phyloP scores from a whole-genome alignment of 352 stramenopile genomes.

The Phytophthora sojae region DNA sequence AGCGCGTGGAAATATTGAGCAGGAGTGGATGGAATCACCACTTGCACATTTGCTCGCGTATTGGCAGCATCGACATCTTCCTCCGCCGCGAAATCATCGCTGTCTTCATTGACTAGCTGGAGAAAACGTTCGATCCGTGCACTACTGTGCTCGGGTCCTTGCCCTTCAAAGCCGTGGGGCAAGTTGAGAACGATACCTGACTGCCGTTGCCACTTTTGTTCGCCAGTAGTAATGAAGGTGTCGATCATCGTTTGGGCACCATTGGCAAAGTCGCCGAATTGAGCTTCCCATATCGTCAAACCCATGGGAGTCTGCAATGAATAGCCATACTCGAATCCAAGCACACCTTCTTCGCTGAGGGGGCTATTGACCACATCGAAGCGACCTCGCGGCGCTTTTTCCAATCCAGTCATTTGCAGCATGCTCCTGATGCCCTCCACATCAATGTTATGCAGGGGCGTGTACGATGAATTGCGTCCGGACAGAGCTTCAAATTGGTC shows the following conservation, averaged over 20 bases:
- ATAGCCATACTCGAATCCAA: slow-evolving; percentile 92
- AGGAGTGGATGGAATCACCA: slow-evolving; percentile 85
- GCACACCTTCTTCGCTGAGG: slow-evolving; percentile 84
- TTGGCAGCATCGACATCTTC: slow-evolving; percentile 50
- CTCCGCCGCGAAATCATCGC: slow-evolving; percentile 62
- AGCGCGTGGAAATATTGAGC: slow-evolving; percentile 98
- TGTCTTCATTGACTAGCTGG: slow-evolving; percentile 81
- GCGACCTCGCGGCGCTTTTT: slow-evolving; percentile 47
- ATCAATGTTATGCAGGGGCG: slow-evolving; percentile 92
- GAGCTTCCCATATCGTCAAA: slow-evolving; percentile 93
- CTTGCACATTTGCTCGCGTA: slow-evolving; percentile 75
- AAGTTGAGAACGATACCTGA: slow-evolving; percentile 82
- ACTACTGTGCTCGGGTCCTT: slow-evolving; percentile 87
- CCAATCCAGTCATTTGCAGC: slow-evolving; percentile 48
- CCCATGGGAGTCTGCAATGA: slow-evolving; percentile 76
- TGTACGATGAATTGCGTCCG: slow-evolving; percentile 91
- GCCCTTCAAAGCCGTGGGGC: slow-evolving; percentile 88
- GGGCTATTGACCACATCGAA: slow-evolving; percentile 88
- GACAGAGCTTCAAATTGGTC: slow-evolving; percentile 85
- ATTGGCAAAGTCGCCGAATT: slow-evolving; percentile 92
- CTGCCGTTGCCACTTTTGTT: slow-evolving; percentile 93
- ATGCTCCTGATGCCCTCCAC: slow-evolving; percentile 54
- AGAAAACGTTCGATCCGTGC: slow-evolving; percentile 88
- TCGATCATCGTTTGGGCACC: slow-evolving; percentile 91
- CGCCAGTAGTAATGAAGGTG: slow-evolving; percentile 83